phyloP scores from a whole-genome alignment of 768 basidiomycete species.

The Russula abietina region DNA sequence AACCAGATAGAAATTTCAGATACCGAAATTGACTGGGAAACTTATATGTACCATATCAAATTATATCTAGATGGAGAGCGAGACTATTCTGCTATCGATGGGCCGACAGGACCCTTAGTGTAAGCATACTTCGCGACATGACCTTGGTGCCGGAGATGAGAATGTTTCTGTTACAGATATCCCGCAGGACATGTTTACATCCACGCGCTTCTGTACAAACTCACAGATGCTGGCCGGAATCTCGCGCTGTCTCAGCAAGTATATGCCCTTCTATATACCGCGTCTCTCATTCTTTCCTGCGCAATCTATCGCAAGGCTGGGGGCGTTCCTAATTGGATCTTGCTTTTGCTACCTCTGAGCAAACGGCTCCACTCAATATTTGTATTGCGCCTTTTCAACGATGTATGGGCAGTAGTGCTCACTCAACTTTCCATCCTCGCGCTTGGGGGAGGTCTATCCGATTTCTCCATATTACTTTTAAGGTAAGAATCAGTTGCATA shows the following conservation, averaged over 20 bases:
- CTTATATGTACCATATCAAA: slow-evolving; percentile 87
- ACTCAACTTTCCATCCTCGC: slow-evolving; percentile 63
- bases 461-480: slow-evolving; percentile 59
- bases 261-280: slow-evolving; percentile 69
- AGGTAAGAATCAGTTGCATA: slow-evolving; percentile 45
- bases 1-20: slow-evolving; percentile 45
- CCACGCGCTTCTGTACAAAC: slow-evolving; percentile 59
- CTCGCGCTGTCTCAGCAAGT: slow-evolving; percentile 67
- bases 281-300: slow-evolving; percentile 57
- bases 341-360: slow-evolving; percentile 74
- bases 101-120: slow-evolving; percentile 93
- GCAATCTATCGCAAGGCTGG: slow-evolving; percentile 60
- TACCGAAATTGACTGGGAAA: slow-evolving; percentile 98
- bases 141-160: not conserved
- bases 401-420: slow-evolving; percentile 75
- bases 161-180: slow-evolving; percentile 50
- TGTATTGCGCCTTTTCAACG: slow-evolving; percentile 88
- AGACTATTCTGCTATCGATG: slow-evolving; percentile 74
- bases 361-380: slow-evolving; percentile 94
- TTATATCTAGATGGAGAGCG: slow-evolving; percentile 75
- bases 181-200: slow-evolving; percentile 90
- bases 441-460: slow-evolving; percentile 54
- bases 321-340: slow-evolving; percentile 62
- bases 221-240: slow-evolving; percentile 58
- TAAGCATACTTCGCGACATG: slow-evolving; percentile 35